Evolutionary conservation across 2,329 filamentous ascomycete genomes (phyloP), one percentile per base, ranked within the genome.

Genomic region (Fusarium tupiense): DNA sequence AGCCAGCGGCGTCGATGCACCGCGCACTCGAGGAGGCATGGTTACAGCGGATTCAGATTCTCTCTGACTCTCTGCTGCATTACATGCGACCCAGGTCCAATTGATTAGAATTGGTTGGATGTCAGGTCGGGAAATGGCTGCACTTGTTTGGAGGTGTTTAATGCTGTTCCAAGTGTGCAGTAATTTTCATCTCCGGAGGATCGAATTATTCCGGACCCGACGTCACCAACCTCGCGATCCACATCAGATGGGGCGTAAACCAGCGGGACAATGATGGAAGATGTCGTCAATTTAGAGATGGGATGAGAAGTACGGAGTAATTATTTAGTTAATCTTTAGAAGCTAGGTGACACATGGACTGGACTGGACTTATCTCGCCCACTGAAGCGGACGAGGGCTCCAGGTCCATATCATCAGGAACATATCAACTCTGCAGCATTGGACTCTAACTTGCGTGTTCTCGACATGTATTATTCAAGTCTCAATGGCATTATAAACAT

Each of bases 1-100:
- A 71, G 77, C 80, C 73, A 81, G 77, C 67, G 81, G 73, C 74
- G 74, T 70, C 46, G 78, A 76, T 57, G 79, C 65, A 65, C 71
- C 66, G 70, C 77, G 74, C 69, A 83, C 61, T 79, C 80, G 78
- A 54, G 81, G 81, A 67, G 81, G 78, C 82, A 83, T 83, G 61
- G 47, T 77, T 67, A 71, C 54, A 64, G 63, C 61, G 68, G 73
- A 53, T 76, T 70, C 64, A 67, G 57, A 64, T 61, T 37, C 64
- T 44, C 61, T 71, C 74, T 67, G 67, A 56, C 49, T 66, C 43
- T 47, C 60, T 62, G 71, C 69, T 78, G 76, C 61, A 76, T 73
- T 76, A 71, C 70, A 78, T 79, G 73, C 61, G 66, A 70, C 52
- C 67, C 67, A 66, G 59, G 63, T 46, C 74, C 77, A 77, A 76